Evolutionary conservation across 192 early-diverging fungal genomes (phyloP).

Genomic region (Tieghemiomyces parasiticus): DNA sequence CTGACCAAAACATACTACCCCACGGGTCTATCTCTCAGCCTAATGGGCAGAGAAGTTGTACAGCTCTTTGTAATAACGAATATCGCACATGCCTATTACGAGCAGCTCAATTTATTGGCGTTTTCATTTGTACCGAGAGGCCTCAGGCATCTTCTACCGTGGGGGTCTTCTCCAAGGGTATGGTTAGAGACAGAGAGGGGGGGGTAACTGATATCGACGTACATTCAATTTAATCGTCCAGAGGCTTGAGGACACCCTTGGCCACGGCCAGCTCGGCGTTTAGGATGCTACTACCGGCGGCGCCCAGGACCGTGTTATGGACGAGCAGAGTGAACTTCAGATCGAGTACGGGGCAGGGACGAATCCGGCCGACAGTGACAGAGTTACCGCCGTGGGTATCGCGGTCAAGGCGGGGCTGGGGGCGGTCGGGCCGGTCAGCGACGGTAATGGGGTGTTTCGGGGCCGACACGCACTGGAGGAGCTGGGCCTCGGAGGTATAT

Average conservation of each 20-base stretch:
- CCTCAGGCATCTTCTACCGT: no score
- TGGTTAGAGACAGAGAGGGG: no score
- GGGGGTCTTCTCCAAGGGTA: no score
- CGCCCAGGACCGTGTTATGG: conserved; percentile 95
- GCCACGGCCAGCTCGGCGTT: conserved; percentile 89
- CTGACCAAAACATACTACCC: no score
- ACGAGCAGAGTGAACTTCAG: conserved; percentile 80
- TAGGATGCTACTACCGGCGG: conserved; percentile 84
- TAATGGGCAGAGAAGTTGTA: no score
- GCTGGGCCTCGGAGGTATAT: conserved; percentile 74
- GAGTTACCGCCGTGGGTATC: conserved; percentile 70
- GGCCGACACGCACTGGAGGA: conserved; percentile 60
- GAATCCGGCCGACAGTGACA: conserved; percentile 85
- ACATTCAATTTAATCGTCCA: no score
- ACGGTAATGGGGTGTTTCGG: conserved; percentile 65
- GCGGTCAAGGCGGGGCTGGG: conserved; percentile 89
- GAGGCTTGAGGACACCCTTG: conserved; percentile 33
- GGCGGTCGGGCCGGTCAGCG: conserved; percentile 55
- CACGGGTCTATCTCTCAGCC: no score
- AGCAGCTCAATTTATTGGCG: no score
- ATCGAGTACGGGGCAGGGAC: conserved; percentile 74
- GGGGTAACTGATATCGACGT: no score
- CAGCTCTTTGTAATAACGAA: no score
- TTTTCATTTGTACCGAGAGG: no score
- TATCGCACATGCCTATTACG: no score